phyloP scores from a whole-genome alignment of 78 protist species.

The Dictyostelium capitatum region DNA sequence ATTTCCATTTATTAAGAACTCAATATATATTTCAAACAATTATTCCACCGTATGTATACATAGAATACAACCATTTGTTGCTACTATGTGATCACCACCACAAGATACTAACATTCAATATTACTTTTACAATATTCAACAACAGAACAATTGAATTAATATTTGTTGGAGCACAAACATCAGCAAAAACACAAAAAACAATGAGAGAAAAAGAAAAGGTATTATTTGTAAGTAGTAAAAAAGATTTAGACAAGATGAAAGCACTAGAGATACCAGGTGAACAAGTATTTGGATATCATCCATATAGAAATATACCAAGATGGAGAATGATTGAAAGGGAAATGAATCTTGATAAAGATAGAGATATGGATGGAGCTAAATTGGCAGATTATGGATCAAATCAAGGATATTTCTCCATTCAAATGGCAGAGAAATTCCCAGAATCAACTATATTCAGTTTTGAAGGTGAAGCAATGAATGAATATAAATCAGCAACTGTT shows the following conservation, averaged over 20 bases:
- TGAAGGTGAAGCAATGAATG: slow-evolving; percentile 59
- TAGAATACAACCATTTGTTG: too few relatives aligned
- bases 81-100: too few relatives aligned
- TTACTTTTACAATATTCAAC: neutral
- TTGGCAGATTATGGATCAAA: slow-evolving; percentile 70
- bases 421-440: slow-evolving; percentile 49
- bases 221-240: slow-evolving; percentile 18
- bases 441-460: neutral
- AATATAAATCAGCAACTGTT: slow-evolving; percentile 8
- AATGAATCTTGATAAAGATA: slow-evolving; percentile 13
- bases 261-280: slow-evolving; percentile 9
- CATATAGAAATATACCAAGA: slow-evolving; percentile 64
- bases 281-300: slow-evolving; percentile 46
- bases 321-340: slow-evolving; percentile 82
- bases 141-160: slow-evolving; percentile 3
- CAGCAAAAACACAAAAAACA: neutral
- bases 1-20: slow-evolving; percentile 56
- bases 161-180: slow-evolving; percentile 26
- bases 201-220: neutral
- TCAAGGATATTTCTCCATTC: slow-evolving; percentile 49
- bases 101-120: neutral
- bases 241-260: slow-evolving; percentile 17
- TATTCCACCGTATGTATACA: slow-evolving; percentile 38
- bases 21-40: slow-evolving; percentile 69
- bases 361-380: neutral